A percentile compares a stretch with the other conserved stretches of the same genome.
Conservation (phyloP, 75 land plant genomes). For the Selaginella moellendorffii region DNA sequence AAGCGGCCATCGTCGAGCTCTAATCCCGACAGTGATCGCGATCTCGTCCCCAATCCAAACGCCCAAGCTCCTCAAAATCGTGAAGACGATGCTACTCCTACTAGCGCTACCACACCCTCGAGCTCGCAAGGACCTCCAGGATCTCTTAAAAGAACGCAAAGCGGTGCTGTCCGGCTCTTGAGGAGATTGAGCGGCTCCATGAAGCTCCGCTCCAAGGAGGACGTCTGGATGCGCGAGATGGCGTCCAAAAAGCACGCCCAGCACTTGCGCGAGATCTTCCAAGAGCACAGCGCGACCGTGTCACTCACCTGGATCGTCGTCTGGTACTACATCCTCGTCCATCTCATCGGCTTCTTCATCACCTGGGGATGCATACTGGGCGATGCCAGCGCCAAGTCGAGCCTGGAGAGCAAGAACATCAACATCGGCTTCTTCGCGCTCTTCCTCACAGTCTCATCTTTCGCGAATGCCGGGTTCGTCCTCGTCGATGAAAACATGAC, state of each 20-base stretch:
- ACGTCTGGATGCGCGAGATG: neutral
- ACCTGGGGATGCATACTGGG: conserved; percentile 16
- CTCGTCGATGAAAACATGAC: conserved; percentile 61
- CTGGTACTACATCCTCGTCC: conserved; percentile 27
- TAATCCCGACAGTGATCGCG: too few species aligned
- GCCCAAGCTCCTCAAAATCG: too few species aligned
- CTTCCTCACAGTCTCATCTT: conserved; percentile 45
- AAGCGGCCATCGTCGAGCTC: neutral
- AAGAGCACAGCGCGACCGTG: neutral
- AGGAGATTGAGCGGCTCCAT: neutral
- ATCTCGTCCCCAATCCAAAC: too few species aligned
- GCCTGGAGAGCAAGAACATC: conserved; percentile 29
- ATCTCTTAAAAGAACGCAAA: too few species aligned
- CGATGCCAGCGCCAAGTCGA: neutral
- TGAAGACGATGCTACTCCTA: too few species aligned
- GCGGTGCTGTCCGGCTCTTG: neutral
- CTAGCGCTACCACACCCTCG: too few species aligned
- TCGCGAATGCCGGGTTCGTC: conserved; percentile 50
- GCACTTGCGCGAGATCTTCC: neutral
- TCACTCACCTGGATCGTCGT: neutral
- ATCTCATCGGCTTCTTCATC: conserved; percentile 18
- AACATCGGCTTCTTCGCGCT: conserved; percentile 20
- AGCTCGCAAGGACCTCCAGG: too few species aligned
- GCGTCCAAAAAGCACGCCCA: neutral
- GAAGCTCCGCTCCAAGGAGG: neutral